Evolutionary conservation across 2,329 filamentous ascomycete genomes (phyloP).

Genomic region (Diaporthe amygdali): DNA sequence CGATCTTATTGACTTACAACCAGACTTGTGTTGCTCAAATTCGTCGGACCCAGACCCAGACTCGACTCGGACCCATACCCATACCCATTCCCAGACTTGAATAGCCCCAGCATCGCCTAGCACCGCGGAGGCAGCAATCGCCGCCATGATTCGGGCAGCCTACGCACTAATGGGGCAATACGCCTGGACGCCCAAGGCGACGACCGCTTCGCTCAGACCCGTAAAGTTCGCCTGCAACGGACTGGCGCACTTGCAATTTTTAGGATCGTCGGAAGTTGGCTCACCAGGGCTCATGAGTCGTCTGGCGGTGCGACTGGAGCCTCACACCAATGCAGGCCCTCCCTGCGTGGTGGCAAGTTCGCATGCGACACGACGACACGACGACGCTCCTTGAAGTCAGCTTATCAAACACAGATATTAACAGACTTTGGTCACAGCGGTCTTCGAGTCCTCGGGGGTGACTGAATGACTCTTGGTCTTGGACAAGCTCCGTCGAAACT

Average conservation of each 20-base stretch:
- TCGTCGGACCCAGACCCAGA: neutral
- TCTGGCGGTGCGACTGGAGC: slow-evolving; percentile 1
- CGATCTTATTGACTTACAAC: neutral
- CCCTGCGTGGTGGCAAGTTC: slow-evolving; percentile 1
- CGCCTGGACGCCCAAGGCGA: neutral
- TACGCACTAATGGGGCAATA: neutral
- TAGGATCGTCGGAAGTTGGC: slow-evolving; percentile 13
- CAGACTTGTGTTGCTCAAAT: neutral
- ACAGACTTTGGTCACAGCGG: slow-evolving; percentile 13
- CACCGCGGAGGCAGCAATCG: neutral
- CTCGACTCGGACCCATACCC: neutral
- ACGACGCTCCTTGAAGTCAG: neutral
- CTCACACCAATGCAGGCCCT: slow-evolving; percentile 3
- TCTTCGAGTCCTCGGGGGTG: neutral
- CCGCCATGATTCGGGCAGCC: slow-evolving; percentile 13
- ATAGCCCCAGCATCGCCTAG: slow-evolving; percentile 1
- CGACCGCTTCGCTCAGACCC: slow-evolving; percentile 1
- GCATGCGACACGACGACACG: slow-evolving; percentile 3
- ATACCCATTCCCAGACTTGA: neutral
- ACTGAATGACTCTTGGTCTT: neutral
- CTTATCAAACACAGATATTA: slow-evolving; percentile 9
- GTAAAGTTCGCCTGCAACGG: neutral
- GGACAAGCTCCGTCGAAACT: slow-evolving; percentile 9
- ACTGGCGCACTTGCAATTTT: slow-evolving; percentile 1
- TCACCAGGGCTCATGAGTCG: slow-evolving; percentile 7